Conservation (phyloP, 129 eudicot genomes). For the Sambucus nigra region DNA sequence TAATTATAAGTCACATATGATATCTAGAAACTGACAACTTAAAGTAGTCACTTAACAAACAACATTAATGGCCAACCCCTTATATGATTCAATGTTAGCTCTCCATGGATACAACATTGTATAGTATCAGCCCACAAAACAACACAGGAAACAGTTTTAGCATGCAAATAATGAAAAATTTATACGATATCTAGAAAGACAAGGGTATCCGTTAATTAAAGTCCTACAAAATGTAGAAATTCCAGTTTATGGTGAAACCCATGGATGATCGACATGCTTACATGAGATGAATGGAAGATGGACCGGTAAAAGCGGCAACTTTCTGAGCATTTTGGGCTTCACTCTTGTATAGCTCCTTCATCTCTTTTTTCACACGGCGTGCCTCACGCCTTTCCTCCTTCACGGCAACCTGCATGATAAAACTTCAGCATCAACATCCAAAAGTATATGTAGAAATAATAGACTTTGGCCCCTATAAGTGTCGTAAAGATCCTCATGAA, state of each 20-base stretch:
- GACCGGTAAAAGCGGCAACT: constrained; percentile 82
- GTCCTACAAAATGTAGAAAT: neutral
- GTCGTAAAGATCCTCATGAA: neutral
- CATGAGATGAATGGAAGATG: constrained; percentile 89
- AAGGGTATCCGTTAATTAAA: neutral
- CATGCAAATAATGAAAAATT: neutral
- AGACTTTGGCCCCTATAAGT: too few species aligned
- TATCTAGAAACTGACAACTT: too few species aligned
- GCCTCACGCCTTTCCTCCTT: constrained; percentile 93
- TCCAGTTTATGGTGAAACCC: neutral
- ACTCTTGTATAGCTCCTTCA: constrained; percentile 65
- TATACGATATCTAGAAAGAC: neutral
- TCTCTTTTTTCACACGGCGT: constrained; percentile 62
- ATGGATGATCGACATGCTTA: constrained; percentile 14
- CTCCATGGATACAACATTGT: neutral
- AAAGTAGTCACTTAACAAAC: too few species aligned
- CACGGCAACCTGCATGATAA: constrained; percentile 57
- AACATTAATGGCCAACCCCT: too few species aligned
- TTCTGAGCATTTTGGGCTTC: constrained; percentile 85
- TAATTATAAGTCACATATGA: too few species aligned
- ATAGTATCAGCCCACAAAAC: neutral
- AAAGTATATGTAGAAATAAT: neutral
- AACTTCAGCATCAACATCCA: neutral
- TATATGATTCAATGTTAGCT: too few species aligned
- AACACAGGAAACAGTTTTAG: neutral